These are phyloP conservation scores for Marvania coccoides DNA, from an alignment of 139 green algal genomes.

Conservation along the genomic window DNA sequence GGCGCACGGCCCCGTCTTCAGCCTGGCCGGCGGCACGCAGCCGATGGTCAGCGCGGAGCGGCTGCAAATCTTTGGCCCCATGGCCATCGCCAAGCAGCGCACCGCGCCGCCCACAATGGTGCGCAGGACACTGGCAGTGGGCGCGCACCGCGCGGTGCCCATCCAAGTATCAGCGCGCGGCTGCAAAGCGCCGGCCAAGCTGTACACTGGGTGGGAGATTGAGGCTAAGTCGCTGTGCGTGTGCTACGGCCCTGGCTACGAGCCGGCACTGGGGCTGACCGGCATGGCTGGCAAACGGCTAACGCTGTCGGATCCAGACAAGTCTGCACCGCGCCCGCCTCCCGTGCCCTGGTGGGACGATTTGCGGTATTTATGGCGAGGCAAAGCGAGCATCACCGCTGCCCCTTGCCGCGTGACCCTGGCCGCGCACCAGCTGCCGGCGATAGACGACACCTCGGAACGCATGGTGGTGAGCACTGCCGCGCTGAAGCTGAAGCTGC, in stretches of 20 bases:
- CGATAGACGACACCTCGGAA: slow-evolving; percentile 14
- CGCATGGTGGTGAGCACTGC: slow-evolving; percentile 20
- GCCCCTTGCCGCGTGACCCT: not conserved
- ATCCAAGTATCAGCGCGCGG: slow-evolving; percentile 41
- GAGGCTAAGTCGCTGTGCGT: slow-evolving; percentile 25
- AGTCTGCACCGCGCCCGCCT: slow-evolving; percentile 3
- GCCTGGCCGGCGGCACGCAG: slow-evolving; percentile 27
- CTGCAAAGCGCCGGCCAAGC: slow-evolving; percentile 38
- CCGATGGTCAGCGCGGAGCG: slow-evolving; percentile 20
- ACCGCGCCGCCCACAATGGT: slow-evolving; percentile 25
- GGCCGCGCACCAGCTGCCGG: not conserved
- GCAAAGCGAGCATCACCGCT: slow-evolving; percentile 1
- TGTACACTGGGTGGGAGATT: slow-evolving; percentile 54
- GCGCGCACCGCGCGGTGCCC: slow-evolving; percentile 29
- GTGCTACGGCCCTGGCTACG: slow-evolving; percentile 40
- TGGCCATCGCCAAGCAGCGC: slow-evolving; percentile 49
- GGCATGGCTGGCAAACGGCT: slow-evolving; percentile 41
- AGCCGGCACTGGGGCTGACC: slow-evolving; percentile 44
- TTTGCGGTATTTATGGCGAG: slow-evolving; percentile 53
- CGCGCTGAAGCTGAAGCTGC: not conserved
- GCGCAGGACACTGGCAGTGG: slow-evolving; percentile 29
- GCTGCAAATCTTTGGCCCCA: slow-evolving; percentile 23
- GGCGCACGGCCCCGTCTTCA: slow-evolving; percentile 14
- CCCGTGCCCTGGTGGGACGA: slow-evolving; percentile 44
- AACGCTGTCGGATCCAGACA: slow-evolving; percentile 33